Conservation (phyloP, 257 asterid species). For the Forsythia viridissima region DNA sequence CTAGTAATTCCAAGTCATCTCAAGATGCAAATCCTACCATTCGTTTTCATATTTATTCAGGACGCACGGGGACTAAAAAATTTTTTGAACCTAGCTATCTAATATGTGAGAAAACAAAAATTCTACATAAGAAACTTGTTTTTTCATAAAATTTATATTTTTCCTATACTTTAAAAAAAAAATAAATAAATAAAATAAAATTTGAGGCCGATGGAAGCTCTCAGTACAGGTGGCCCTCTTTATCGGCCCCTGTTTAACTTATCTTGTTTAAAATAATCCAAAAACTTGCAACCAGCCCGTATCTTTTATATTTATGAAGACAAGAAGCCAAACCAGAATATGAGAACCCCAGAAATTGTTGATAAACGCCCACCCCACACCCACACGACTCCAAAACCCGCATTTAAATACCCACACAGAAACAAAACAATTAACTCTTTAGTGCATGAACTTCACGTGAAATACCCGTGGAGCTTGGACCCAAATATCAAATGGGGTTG, state of each 20-base stretch:
- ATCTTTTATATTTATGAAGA: background rate
- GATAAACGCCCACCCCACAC: background rate
- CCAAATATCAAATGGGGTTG: background rate
- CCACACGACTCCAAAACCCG: background rate
- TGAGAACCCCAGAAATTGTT: background rate
- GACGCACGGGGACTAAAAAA: too few relatives aligned
- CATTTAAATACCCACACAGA: background rate
- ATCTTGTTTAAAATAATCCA: background rate
- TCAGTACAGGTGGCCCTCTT: too few relatives aligned
- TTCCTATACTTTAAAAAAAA: too few relatives aligned
- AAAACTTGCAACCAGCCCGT: background rate
- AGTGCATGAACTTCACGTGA: slow-evolving; percentile 34
- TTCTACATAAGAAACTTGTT: too few relatives aligned
- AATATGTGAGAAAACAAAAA: too few relatives aligned
- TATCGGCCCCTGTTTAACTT: too few relatives aligned
- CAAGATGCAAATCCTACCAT: background rate
- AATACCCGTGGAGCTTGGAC: slow-evolving; percentile 27
- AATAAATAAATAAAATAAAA: too few relatives aligned
- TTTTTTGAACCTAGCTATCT: too few relatives aligned
- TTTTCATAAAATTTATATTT: too few relatives aligned
- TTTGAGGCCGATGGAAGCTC: too few relatives aligned
- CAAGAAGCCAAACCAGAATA: background rate
- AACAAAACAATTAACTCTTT: background rate
- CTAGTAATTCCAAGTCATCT: background rate
- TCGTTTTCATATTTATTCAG: background rate